Percentiles rank a stretch among this genome's conserved stretches.
phyloP scores from a whole-genome alignment of 192 early-diverging fungal genomes.

The Anaeromyces robustus region DNA sequence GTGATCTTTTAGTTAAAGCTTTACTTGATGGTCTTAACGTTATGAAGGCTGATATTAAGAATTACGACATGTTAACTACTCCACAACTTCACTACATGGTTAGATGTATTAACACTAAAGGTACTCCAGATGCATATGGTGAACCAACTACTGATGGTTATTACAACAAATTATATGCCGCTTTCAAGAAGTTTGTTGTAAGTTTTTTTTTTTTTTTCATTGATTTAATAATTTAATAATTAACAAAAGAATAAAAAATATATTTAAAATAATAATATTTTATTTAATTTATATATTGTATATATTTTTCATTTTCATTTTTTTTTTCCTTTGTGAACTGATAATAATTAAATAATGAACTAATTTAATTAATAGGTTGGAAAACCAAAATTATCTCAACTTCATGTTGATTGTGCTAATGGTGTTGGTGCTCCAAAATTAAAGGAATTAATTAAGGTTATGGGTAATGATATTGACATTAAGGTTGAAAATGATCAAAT shows the following conservation, averaged over 20 bases:
- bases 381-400: conserved; percentile 41
- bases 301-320: too few species aligned
- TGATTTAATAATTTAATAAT: too few species aligned
- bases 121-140: conserved; percentile 62
- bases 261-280: neutral
- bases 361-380: conserved; percentile 33
- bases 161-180: conserved; percentile 71
- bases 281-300: too few species aligned
- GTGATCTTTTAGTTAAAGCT: conserved; percentile 59
- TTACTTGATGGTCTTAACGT: conserved; percentile 68
- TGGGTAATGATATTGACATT: conserved; percentile 46
- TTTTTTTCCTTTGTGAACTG: too few species aligned
- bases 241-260: too few species aligned
- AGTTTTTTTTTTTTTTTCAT: too few species aligned
- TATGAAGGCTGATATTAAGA: conserved; percentile 44
- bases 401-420: conserved; percentile 85
- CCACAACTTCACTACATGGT: conserved; percentile 94
- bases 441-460: conserved; percentile 46
- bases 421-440: conserved; percentile 91
- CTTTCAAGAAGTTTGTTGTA: conserved; percentile 70
- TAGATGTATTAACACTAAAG: conserved; percentile 70
- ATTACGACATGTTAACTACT: conserved; percentile 83
- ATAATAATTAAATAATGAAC: too few species aligned
- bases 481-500: conserved; percentile 63
- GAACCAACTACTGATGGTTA: conserved; percentile 84